A percentile compares a stretch with the other conserved stretches of the same genome.
phyloP scores from a whole-genome alignment of 331 rosid genomes.

The Quercus tomentella region DNA sequence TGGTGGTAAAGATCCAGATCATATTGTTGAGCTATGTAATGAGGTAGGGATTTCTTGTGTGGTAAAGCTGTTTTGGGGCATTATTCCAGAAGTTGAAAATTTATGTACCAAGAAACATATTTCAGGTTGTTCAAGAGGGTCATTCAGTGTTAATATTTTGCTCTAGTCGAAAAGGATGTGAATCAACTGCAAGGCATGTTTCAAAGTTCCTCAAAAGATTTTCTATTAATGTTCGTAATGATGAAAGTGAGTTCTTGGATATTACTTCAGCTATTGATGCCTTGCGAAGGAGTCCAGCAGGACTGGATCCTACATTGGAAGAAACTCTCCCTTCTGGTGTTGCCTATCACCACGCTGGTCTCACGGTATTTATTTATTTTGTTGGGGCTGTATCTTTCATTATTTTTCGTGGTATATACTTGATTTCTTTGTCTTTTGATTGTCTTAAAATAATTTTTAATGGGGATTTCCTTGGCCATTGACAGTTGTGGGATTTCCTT shows the following conservation, averaged over 20 bases:
- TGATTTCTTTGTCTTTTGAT: neutral
- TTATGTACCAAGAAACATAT: conserved; percentile 24
- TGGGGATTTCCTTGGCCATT: neutral
- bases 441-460: neutral
- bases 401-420: neutral
- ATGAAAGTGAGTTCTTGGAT: conserved; percentile 60
- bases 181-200: conserved; percentile 91
- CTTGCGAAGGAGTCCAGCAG: conserved; percentile 78
- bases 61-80: conserved; percentile 20
- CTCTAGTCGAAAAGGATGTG: conserved; percentile 96
- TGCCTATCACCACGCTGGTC: conserved; percentile 99
- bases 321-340: conserved; percentile 90
- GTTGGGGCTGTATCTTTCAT: conserved; percentile 16
- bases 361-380: conserved; percentile 54
- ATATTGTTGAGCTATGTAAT: conserved; percentile 90
- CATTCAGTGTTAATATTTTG: conserved; percentile 92
- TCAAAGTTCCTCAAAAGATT: conserved; percentile 70
- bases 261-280: conserved; percentile 67
- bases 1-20: conserved; percentile 98
- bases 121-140: conserved; percentile 95
- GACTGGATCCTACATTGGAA: conserved; percentile 83
- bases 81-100: conserved; percentile 16
- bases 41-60: conserved; percentile 53
- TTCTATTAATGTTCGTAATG: conserved; percentile 33
- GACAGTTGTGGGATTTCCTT: conserved; percentile 3